phyloP scores from a whole-genome alignment of 345 rosid genomes.

The Eucalyptus curtisii region DNA sequence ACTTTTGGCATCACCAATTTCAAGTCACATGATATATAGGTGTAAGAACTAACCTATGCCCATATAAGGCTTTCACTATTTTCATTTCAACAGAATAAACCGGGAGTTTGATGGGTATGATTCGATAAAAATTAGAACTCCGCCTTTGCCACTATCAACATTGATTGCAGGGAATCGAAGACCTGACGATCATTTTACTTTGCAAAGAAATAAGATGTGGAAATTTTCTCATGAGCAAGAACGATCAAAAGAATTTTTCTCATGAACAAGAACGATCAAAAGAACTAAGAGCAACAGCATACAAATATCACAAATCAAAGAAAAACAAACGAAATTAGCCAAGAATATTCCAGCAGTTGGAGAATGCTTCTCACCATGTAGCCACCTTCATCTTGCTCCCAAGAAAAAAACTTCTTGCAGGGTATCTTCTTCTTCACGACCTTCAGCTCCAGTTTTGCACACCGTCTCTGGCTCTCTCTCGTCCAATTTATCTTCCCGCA shows the following conservation, averaged over 20 bases:
- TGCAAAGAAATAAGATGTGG: not conserved
- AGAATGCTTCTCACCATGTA: not conserved
- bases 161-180: not conserved
- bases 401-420: not conserved
- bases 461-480: not conserved
- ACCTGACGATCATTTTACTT: not conserved
- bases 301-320: not conserved
- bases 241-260: not conserved
- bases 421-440: not conserved
- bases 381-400: not conserved
- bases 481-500: not conserved
- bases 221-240: not conserved
- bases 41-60: not conserved
- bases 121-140: not conserved
- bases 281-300: not conserved
- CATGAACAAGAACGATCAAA: not conserved
- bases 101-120: not conserved
- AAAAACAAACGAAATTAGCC: not conserved
- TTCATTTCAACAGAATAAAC: not conserved
- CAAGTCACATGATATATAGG: not conserved
- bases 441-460: not conserved
- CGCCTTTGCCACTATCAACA: not conserved
- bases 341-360: not conserved
- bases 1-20: not conserved
- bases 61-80: not conserved